Conservation (phyloP, 306 rosid species). For the Lablab purpureus region DNA sequence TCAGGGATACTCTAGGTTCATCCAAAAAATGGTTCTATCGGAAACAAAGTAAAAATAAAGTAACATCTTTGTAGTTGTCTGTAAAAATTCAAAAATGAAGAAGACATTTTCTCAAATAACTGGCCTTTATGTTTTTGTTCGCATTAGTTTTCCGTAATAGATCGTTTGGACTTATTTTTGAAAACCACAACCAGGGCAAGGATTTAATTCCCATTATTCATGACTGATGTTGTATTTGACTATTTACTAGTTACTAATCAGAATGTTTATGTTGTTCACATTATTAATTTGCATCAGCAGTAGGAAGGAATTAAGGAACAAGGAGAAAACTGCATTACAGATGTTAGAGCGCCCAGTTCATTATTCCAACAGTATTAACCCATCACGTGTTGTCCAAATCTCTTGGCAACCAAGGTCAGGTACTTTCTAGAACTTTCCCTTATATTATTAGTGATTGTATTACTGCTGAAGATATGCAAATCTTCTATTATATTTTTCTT, state of each 20-base stretch:
- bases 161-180: neutral
- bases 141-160: neutral
- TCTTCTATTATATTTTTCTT: neutral
- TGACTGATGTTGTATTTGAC: neutral
- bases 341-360: conserved; percentile 46
- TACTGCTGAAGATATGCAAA: neutral
- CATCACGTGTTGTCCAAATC: conserved; percentile 78
- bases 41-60: conserved; percentile 1
- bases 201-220: conserved; percentile 2
- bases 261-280: neutral
- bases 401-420: conserved; percentile 99
- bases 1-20: neutral
- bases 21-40: neutral
- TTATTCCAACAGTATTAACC: conserved; percentile 63
- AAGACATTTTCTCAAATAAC: neutral
- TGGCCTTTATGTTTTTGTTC: neutral
- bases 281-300: conserved; percentile 53
- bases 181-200: neutral
- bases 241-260: neutral
- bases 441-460: neutral
- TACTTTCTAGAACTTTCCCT: conserved; percentile 56
- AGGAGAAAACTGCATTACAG: conserved; percentile 42
- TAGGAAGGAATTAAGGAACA: conserved; percentile 69
- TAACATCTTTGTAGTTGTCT: neutral
- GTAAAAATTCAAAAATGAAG: neutral